Evolutionary conservation across 2,329 filamentous ascomycete genomes (phyloP).

Genomic region (Talaromyces funiculosus): DNA sequence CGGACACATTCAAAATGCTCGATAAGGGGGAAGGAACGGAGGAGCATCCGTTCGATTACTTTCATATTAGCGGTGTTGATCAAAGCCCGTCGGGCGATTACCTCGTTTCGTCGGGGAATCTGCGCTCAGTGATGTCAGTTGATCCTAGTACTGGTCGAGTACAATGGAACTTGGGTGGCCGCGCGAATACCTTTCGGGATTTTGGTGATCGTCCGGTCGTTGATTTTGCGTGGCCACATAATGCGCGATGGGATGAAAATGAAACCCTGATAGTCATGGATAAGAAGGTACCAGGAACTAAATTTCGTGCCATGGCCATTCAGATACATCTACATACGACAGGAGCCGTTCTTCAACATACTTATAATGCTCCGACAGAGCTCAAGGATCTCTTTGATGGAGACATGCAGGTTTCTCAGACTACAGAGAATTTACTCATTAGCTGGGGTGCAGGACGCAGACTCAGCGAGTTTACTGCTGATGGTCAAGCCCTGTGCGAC

Average conservation of each 20-base stretch:
- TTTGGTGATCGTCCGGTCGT: background rate
- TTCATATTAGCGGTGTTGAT: conserved; percentile 53
- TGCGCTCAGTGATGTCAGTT: conserved; percentile 45
- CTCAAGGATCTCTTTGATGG: conserved; percentile 20
- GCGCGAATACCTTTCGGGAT: conserved; percentile 6
- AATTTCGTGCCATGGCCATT: conserved; percentile 1
- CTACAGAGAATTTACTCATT: conserved; percentile 43
- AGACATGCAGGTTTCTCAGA: conserved; percentile 36
- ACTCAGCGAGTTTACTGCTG: conserved; percentile 45
- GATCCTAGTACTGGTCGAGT: conserved; percentile 43
- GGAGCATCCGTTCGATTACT: conserved; percentile 46
- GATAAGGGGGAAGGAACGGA: conserved; percentile 18
- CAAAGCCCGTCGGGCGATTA: conserved; percentile 49
- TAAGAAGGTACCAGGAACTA: conserved; percentile 19
- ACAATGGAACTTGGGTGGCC: conserved; percentile 47
- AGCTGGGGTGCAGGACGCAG: conserved; percentile 49
- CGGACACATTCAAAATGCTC: conserved; percentile 19
- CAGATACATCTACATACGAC: background rate
- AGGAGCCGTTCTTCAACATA: background rate
- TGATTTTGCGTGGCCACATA: conserved; percentile 12
- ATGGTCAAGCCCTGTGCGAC: conserved; percentile 51
- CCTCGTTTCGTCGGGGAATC: conserved; percentile 49
- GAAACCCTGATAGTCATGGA: conserved; percentile 35
- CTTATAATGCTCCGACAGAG: background rate
- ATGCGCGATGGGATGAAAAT: conserved; percentile 19